Evolutionary conservation across 2,329 filamentous ascomycete species (phyloP), one percentile per base, ranked within the genome.

Genomic region (Emericellopsis atlantica): DNA sequence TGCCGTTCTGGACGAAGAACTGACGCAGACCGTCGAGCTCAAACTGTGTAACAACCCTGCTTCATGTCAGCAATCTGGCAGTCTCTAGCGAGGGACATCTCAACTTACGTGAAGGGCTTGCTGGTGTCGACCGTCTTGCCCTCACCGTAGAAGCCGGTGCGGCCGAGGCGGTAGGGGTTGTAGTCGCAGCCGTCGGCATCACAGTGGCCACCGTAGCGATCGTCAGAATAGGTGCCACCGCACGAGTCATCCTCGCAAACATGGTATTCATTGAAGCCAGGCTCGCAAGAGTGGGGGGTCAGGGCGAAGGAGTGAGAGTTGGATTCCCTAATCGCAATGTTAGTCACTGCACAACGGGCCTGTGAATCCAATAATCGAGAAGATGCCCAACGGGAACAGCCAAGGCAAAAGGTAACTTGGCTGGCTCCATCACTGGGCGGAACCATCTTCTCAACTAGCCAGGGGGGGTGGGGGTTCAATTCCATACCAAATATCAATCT

Each of bases 101-200:
- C 5, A 5, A 21, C 18, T 3, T 21, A 21, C 18, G 61, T 81
- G 52, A 81, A 65, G 44, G 69, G 67, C 48, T 64, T 63, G 41
- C 54, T 67, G 40, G 74, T 78, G 56, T 80, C 70, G 46, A 82
- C 64, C n/a, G 62, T 76, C 55, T 64, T 64, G 47, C 69, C 72
- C 0, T 66, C 59, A 31, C 76, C 78, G 58, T 73, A 81, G 64
- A 80, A 82, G 55, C 63, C 60, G 31, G 60, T 61, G 56, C 73
- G 69, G 37, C 76, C 77, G 63, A 75, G 67, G 51, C 76, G 75
- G 70, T 71, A 81, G 26, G 70, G 61, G 67, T 80, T 80, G 65
- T 74, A 80, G 54, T 80, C 77, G 51, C 78, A 82, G 21, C 78
- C 78, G 47, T 77, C 72, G 44, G 72, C 71, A 55, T 81, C 78